Percentiles rank a stretch among this genome's conserved stretches.
Evolutionary conservation across 2,329 filamentous ascomycete species (phyloP).

Genomic region (Apiospora malaysiana): DNA sequence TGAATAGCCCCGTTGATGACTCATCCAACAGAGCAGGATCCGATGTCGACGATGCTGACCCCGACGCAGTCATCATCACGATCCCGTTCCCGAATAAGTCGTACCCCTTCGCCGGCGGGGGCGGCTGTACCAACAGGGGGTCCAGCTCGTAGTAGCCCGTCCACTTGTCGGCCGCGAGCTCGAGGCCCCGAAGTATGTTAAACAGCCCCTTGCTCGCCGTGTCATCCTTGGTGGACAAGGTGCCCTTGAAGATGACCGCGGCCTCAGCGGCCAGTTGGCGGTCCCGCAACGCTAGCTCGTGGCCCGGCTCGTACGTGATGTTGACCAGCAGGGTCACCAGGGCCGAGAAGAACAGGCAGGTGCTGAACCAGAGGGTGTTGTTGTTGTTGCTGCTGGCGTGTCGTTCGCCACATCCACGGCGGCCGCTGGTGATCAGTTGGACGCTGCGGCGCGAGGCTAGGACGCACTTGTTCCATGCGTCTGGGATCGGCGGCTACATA

Average conservation of each 20-base stretch:
- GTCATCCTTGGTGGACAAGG: neutral
- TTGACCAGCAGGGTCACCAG: slow-evolving; percentile 35
- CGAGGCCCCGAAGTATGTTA: slow-evolving; percentile 9
- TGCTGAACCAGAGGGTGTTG: slow-evolving; percentile 29
- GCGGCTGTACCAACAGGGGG: neutral
- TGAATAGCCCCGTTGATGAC: neutral
- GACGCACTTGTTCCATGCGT: slow-evolving; percentile 32
- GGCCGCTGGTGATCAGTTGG: slow-evolving; percentile 29
- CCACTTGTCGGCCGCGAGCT: slow-evolving; percentile 15
- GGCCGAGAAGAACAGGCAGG: slow-evolving; percentile 35
- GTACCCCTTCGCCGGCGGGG: neutral
- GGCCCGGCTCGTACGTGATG: slow-evolving; percentile 31
- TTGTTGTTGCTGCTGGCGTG: neutral
- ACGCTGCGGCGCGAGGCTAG: slow-evolving; percentile 32
- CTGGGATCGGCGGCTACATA: slow-evolving; percentile 27
- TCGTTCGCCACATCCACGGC: slow-evolving; percentile 30
- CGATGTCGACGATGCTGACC: neutral
- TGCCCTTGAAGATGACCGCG: slow-evolving; percentile 21
- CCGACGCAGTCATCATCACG: neutral
- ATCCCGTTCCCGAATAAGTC: slow-evolving; percentile 10
- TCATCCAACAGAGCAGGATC: neutral
- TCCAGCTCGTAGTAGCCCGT: slow-evolving; percentile 5
- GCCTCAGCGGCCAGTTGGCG: slow-evolving; percentile 29
- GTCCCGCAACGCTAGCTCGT: slow-evolving; percentile 29
- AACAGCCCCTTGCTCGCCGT: neutral